Conservation (phyloP, 2,329 filamentous ascomycete genomes). For the Fusarium sp. region DNA sequence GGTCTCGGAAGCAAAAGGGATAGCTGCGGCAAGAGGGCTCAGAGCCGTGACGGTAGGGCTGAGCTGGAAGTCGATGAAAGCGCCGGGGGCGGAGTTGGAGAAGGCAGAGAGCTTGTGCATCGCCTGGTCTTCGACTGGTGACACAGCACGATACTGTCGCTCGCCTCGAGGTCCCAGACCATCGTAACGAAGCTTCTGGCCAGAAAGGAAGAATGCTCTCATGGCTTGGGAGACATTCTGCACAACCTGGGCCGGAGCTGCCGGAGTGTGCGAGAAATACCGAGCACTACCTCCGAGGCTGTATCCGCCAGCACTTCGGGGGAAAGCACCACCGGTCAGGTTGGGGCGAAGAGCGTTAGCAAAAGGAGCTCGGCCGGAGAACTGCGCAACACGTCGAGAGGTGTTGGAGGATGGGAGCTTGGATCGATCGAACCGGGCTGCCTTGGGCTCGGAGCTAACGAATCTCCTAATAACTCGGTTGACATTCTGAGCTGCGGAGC, state of each 20-base stretch:
- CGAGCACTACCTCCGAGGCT: constrained; percentile 78
- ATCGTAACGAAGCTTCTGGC: constrained; percentile 89
- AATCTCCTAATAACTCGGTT: constrained; percentile 64
- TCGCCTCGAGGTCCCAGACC: constrained; percentile 80
- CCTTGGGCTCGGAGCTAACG: constrained; percentile 59
- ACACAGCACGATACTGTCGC: constrained; percentile 84
- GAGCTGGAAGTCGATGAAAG: constrained; percentile 89
- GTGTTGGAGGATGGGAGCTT: constrained; percentile 64
- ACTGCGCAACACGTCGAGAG: constrained; percentile 67
- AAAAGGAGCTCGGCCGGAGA: constrained; percentile 85
- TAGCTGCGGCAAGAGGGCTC: constrained; percentile 73
- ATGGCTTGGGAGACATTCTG: constrained; percentile 96
- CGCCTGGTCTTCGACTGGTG: constrained; percentile 78
- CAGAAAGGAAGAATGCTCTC: constrained; percentile 91
- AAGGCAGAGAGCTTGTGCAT: constrained; percentile 74
- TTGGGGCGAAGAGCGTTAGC: constrained; percentile 91
- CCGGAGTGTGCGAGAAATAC: constrained; percentile 91
- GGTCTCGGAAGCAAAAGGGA: constrained; percentile 61
- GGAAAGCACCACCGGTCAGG: constrained; percentile 86
- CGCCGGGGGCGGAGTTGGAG: constrained; percentile 73
- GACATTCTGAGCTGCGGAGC: constrained; percentile 57
- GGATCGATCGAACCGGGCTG: constrained; percentile 61
- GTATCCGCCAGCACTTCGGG: constrained; percentile 92
- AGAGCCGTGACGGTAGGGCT: constrained; percentile 92
- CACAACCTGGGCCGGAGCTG: constrained; percentile 88